These are phyloP conservation scores for Fusarium setosum DNA, from an alignment of 2,329 filamentous ascomycete species.

Conservation along the genomic window DNA sequence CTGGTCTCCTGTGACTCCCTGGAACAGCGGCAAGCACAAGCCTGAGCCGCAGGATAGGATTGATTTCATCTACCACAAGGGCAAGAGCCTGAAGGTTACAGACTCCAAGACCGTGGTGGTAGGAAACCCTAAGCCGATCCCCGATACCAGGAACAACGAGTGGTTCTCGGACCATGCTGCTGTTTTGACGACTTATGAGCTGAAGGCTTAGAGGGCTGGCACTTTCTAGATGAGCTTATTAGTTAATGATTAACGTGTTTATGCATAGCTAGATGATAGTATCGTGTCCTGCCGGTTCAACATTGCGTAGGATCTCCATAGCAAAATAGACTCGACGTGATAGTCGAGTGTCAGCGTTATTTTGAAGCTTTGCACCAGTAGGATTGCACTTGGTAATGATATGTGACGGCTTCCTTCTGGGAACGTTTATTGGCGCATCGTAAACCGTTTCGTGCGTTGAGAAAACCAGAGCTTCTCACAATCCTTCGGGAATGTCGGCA, in stretches of 20 bases:
- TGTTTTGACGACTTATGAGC: conserved; percentile 46
- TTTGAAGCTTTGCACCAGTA: no score
- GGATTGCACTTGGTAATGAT: no score
- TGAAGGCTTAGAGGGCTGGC: conserved; percentile 19
- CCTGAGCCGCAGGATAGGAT: conserved; percentile 56
- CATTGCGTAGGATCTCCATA: no score
- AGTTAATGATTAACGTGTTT: neutral
- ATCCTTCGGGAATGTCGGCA: no score
- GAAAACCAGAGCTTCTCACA: no score
- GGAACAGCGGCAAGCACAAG: conserved; percentile 47
- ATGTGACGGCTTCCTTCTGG: no score
- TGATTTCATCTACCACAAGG: conserved; percentile 56
- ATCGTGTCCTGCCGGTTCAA: no score
- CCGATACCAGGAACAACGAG: conserved; percentile 51
- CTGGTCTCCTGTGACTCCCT: conserved; percentile 54
- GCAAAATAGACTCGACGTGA: no score
- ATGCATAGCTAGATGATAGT: neutral
- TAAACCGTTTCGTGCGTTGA: no score
- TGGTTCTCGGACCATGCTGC: conserved; percentile 56
- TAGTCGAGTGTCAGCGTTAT: no score
- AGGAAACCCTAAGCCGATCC: conserved; percentile 48
- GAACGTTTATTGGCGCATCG: no score
- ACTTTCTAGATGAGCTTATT: neutral
- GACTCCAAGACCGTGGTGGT: conserved; percentile 47
- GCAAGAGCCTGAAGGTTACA: conserved; percentile 44